Conservation (phyloP, 805 yeast species). For the Yarrowia yakushimensis region DNA sequence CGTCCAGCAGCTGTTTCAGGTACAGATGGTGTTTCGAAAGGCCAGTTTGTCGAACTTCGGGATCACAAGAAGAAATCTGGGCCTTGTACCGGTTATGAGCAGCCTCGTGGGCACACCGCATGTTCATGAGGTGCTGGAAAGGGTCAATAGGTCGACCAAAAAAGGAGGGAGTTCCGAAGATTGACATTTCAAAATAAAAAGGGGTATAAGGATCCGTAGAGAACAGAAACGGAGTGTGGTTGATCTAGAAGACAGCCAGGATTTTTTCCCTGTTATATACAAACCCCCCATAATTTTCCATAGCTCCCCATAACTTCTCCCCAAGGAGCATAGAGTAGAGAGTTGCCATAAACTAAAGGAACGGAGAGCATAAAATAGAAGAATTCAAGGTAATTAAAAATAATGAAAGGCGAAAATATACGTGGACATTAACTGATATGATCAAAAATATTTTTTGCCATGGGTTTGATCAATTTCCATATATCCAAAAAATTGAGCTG, state of each 20-base stretch:
- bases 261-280: background rate
- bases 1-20: slow-evolving; percentile 2
- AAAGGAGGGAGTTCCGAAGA: background rate
- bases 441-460: too few species aligned
- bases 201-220: background rate
- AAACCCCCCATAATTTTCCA: background rate
- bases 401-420: background rate
- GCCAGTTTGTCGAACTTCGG: background rate
- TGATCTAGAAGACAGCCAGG: too few species aligned
- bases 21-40: background rate
- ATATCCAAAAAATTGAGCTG: background rate
- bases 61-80: background rate
- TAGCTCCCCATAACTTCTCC: too few species aligned
- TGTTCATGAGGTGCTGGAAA: slow-evolving; percentile 9
- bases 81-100: background rate
- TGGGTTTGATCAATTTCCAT: too few species aligned
- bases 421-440: background rate
- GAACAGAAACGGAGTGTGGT: background rate
- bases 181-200: background rate
- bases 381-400: background rate
- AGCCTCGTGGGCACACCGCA: background rate
- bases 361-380: background rate
- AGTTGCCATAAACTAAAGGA: background rate
- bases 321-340: background rate
- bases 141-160: slow-evolving; percentile 3